These are phyloP conservation scores for Thecamonas trahens DNA, from an alignment of 78 protist genomes.

Conservation along the genomic window DNA sequence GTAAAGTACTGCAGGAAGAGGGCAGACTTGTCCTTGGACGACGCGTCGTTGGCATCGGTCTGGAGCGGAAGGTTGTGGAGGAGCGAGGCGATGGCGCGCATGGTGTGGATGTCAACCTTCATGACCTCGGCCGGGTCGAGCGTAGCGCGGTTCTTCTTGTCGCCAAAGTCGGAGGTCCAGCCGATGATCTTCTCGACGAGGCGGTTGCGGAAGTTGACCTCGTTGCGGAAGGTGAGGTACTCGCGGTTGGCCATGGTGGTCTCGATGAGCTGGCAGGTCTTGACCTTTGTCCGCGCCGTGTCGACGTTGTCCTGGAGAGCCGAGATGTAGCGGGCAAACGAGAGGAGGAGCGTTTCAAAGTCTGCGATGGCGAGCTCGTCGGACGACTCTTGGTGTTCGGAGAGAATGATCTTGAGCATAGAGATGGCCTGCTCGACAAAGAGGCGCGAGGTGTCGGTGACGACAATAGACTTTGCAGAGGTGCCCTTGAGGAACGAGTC, in stretches of 20 bases:
- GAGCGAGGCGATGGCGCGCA: constrained; percentile 28
- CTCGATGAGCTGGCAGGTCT: constrained; percentile 37
- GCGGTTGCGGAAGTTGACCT: constrained; percentile 32
- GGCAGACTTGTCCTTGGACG: constrained; percentile 1
- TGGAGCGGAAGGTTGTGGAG: constrained; percentile 32
- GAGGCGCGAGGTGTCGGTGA: constrained; percentile 22
- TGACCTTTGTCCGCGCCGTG: constrained; percentile 29
- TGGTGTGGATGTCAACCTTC: constrained; percentile 31
- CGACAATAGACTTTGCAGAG: constrained; percentile 19
- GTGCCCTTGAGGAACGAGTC: not conserved
- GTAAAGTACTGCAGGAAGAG: constrained; percentile 49
- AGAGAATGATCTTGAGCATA: constrained; percentile 38
- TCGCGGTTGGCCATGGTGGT: constrained; percentile 37
- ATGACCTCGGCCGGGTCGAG: not conserved
- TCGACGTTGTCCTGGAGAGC: constrained; percentile 2
- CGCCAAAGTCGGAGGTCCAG: constrained; percentile 39
- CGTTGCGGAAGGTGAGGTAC: constrained; percentile 30
- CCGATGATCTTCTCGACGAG: constrained; percentile 31
- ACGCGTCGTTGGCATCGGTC: not conserved
- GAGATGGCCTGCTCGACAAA: constrained; percentile 43
- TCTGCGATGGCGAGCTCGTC: constrained; percentile 33
- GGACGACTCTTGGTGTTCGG: constrained; percentile 17
- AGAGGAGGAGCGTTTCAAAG: constrained; percentile 22
- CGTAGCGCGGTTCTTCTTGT: not conserved
- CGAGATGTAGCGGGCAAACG: constrained; percentile 23